Evolutionary conservation across 768 basidiomycete genomes (phyloP).

Genomic region (Amanita rubescens): DNA sequence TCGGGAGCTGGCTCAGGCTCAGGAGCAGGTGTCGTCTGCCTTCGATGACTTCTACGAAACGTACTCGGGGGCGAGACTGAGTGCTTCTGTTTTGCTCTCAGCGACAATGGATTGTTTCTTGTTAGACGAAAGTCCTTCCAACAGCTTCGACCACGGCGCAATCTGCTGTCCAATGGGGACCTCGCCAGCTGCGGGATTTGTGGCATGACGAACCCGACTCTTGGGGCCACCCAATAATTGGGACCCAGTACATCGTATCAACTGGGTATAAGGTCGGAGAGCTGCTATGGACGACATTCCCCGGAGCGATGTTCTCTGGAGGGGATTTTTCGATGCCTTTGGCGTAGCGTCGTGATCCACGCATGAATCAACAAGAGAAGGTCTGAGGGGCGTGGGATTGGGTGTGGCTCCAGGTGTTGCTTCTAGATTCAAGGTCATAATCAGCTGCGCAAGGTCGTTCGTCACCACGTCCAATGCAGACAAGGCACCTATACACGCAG

Average conservation of each 20-base stretch:
- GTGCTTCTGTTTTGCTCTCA: constrained; percentile 11
- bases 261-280: constrained; percentile 41
- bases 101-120: constrained; percentile 19
- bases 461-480: constrained; percentile 75
- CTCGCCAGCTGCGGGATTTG: constrained; percentile 8
- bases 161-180: constrained; percentile 46
- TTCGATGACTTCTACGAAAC: constrained; percentile 39
- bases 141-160: constrained; percentile 50
- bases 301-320: constrained; percentile 28
- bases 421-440: constrained; percentile 75
- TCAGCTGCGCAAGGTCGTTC: constrained; percentile 69
- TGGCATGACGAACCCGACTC: constrained; percentile 2
- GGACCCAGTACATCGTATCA: constrained; percentile 13
- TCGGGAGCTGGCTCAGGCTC: constrained; percentile 50
- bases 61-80: constrained; percentile 10
- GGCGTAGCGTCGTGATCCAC: constrained; percentile 19
- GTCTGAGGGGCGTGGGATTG: constrained; percentile 37
- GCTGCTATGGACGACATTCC: constrained; percentile 36
- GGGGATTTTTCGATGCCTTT: constrained; percentile 31
- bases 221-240: constrained; percentile 2
- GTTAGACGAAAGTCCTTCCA: constrained; percentile 20
- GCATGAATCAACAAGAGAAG: constrained; percentile 26
- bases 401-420: constrained; percentile 59
- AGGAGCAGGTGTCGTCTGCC: constrained; percentile 50
- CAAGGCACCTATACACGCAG: constrained; percentile 38